Evolutionary conservation across 306 rosid genomes (phyloP).

Genomic region (Astragalus glycyphyllos): DNA sequence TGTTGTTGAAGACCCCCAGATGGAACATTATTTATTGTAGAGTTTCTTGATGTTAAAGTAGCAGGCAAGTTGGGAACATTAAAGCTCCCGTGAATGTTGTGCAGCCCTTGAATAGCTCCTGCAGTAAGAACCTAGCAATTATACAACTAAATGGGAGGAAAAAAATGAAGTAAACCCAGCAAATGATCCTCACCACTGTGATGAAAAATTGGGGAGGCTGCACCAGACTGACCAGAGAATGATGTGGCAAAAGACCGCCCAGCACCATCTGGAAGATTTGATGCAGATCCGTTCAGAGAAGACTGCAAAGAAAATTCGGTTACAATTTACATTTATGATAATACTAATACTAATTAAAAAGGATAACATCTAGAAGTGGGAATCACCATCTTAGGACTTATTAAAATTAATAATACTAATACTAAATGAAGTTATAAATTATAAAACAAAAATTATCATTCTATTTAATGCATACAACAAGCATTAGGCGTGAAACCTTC

Average conservation of each 20-base stretch:
- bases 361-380: constrained; percentile 14
- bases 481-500: constrained; percentile 3
- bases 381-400: not conserved
- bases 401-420: not conserved
- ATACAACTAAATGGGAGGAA: constrained; percentile 46
- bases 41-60: constrained; percentile 75
- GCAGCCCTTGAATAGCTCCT: constrained; percentile 86
- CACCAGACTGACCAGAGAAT: constrained; percentile 98
- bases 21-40: constrained; percentile 74
- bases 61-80: constrained; percentile 88
- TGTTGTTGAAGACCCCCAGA: constrained; percentile 96
- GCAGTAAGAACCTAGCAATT: constrained; percentile 52
- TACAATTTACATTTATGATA: constrained; percentile 22
- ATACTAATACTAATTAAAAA: constrained; percentile 7
- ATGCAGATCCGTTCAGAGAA: constrained; percentile 88
- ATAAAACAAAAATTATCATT: constrained; percentile 9
- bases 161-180: constrained; percentile 40
- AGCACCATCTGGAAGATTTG: constrained; percentile 83
- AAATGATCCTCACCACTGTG: constrained; percentile 77
- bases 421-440: not conserved
- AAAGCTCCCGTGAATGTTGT: constrained; percentile 88
- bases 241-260: constrained; percentile 88
- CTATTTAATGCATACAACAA: constrained; percentile 20
- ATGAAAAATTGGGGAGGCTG: constrained; percentile 88
- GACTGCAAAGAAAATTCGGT: constrained; percentile 62